These are phyloP conservation scores for Viola odorata DNA, from an alignment of 345 rosid genomes.

Conservation along the genomic window DNA sequence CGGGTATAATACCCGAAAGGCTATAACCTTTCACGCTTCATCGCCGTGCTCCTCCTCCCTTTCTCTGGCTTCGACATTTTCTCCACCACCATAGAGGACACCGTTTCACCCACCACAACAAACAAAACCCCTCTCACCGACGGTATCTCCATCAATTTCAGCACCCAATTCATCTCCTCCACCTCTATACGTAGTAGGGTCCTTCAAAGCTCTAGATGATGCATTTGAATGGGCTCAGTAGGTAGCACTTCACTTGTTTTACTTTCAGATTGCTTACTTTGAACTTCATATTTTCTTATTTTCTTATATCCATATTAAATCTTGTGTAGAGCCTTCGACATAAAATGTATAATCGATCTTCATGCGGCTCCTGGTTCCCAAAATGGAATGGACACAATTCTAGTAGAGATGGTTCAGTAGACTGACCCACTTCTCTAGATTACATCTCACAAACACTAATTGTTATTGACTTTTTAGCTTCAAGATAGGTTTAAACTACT, in stretches of 20 bases:
- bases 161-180: conserved; percentile 71
- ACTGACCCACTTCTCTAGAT: conserved; percentile 51
- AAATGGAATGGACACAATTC: conserved; percentile 77
- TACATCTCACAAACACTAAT: conserved; percentile 49
- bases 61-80: too few relatives aligned
- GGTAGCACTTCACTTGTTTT: conserved; percentile 24
- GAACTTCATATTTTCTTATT: conserved; percentile 6
- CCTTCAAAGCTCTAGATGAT: conserved; percentile 60
- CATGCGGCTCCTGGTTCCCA: conserved; percentile 88
- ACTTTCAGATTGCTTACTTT: not conserved
- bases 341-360: conserved; percentile 73
- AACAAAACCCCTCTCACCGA: conserved; percentile 52
- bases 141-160: conserved; percentile 64
- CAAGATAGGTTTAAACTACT: conserved; percentile 34
- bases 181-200: conserved; percentile 53
- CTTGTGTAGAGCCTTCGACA: conserved; percentile 47
- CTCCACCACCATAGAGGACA: conserved; percentile 28
- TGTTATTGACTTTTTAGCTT: conserved; percentile 63
- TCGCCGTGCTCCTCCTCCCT: too few relatives aligned
- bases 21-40: too few relatives aligned
- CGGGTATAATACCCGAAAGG: too few relatives aligned
- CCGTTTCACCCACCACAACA: conserved; percentile 2
- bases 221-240: conserved; percentile 77
- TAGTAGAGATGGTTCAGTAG: conserved; percentile 57
- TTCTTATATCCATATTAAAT: not conserved